Evolutionary conservation across 768 basidiomycete genomes (phyloP).

Genomic region (Chlorophyllum brunneum): DNA sequence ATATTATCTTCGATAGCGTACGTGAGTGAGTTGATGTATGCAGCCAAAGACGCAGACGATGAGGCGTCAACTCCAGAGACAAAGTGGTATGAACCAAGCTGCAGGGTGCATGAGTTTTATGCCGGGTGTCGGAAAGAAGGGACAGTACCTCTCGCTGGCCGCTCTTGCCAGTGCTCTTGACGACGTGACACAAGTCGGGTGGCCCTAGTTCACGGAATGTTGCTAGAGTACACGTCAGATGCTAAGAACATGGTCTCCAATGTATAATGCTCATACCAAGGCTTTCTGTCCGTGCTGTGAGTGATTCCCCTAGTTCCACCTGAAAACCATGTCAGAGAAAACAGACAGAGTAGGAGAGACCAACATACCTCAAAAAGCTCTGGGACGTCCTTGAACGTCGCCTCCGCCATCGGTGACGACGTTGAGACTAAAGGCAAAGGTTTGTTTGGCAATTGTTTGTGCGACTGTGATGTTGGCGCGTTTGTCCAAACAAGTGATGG

Average conservation of each 20-base stretch:
- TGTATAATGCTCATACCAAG: conserved; percentile 56
- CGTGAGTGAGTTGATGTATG: conserved; percentile 98
- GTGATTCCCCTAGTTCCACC: conserved; percentile 87
- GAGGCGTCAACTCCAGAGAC: conserved; percentile 99
- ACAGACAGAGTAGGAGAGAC: background rate
- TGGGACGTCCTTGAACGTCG: conserved; percentile 88
- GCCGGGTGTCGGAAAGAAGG: background rate
- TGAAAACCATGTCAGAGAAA: conserved; percentile 24
- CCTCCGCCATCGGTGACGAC: conserved; percentile 34
- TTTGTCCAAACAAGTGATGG: conserved; percentile 2
- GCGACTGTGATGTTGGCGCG: background rate
- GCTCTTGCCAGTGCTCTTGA: conserved; percentile 82
- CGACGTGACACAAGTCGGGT: conserved; percentile 93
- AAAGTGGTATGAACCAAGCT: conserved; percentile 97
- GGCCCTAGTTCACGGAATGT: conserved; percentile 97
- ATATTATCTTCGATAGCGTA: conserved; percentile 89
- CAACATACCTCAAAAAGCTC: conserved; percentile 88
- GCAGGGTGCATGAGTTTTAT: conserved; percentile 9
- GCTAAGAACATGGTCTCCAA: background rate
- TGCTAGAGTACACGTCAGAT: conserved; percentile 45
- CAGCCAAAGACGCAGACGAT: conserved; percentile 94
- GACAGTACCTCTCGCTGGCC: conserved; percentile 85
- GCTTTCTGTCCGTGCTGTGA: conserved; percentile 88
- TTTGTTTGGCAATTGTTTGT: conserved; percentile 9
- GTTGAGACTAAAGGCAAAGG: background rate